These are phyloP conservation scores for Arthromyces matolae DNA, from an alignment of 768 basidiomycete genomes.

Conservation along the genomic window DNA sequence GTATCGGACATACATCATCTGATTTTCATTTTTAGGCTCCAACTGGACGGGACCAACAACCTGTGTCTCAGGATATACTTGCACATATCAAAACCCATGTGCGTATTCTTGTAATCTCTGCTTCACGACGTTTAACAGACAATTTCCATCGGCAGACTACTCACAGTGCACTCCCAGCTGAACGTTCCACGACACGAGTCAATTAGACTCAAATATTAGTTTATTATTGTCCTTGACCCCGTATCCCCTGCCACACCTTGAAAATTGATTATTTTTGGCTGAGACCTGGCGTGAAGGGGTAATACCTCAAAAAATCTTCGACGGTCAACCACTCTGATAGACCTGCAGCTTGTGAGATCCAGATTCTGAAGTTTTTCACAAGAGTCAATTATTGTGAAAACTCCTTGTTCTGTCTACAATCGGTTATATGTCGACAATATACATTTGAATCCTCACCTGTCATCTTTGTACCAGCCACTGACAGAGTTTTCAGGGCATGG, in stretches of 20 bases:
- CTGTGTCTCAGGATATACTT: conserved; percentile 35
- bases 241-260: conserved; percentile 30
- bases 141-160: conserved; percentile 30
- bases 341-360: conserved; percentile 65
- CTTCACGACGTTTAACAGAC: background rate
- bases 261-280: background rate
- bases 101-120: conserved; percentile 15
- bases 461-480: conserved; percentile 55
- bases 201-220: background rate
- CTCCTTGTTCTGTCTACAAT: conserved; percentile 39
- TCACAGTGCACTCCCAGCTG: conserved; percentile 41
- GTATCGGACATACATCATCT: background rate
- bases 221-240: background rate
- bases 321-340: conserved; percentile 54
- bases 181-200: background rate
- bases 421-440: background rate
- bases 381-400: conserved; percentile 55
- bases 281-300: background rate
- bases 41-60: conserved; percentile 42
- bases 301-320: conserved; percentile 64
- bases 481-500: conserved; percentile 41
- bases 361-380: conserved; percentile 51
- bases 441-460: conserved; percentile 39
- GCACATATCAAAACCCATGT: conserved; percentile 38
- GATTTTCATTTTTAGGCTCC: conserved; percentile 14